Evolutionary conservation across 1,284 basidiomycete genomes (phyloP).

Genomic region (Cutaneotrichosporon sp.): DNA sequence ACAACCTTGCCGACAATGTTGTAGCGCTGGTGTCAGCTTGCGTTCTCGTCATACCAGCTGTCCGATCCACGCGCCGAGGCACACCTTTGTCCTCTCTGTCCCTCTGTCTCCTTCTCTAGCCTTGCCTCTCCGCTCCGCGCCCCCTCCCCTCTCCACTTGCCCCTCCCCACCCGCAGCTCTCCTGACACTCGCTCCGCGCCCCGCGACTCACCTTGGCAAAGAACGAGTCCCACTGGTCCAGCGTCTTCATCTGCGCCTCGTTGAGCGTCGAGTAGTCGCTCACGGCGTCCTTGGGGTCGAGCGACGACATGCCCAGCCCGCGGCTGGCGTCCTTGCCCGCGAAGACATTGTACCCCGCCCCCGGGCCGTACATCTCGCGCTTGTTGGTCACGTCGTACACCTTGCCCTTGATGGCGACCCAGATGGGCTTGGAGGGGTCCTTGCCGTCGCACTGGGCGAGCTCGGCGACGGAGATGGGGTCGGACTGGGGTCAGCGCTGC

Average conservation of each 20-base stretch:
- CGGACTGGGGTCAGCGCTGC: slow-evolving; percentile 30
- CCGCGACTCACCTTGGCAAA: slow-evolving; percentile 62
- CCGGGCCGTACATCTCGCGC: slow-evolving; percentile 54
- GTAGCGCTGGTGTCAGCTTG: slow-evolving; percentile 64
- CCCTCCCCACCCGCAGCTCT: not conserved
- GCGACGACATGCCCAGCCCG: slow-evolving; percentile 73
- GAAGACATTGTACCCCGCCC: slow-evolving; percentile 56
- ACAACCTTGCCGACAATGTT: slow-evolving; percentile 72
- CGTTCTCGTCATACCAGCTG: too few relatives aligned
- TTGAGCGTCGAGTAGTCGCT: slow-evolving; percentile 79
- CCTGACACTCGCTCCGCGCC: too few relatives aligned
- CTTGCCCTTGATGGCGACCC: slow-evolving; percentile 56
- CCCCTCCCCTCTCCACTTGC: too few relatives aligned
- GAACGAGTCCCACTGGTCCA: slow-evolving; percentile 89
- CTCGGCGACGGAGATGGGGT: slow-evolving; percentile 45
- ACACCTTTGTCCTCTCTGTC: too few relatives aligned
- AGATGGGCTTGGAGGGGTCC: slow-evolving; percentile 50
- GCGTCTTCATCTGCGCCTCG: slow-evolving; percentile 74
- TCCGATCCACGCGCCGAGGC: too few relatives aligned
- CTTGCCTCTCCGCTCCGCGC: too few relatives aligned
- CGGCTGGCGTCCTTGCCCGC: slow-evolving; percentile 87
- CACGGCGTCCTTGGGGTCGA: slow-evolving; percentile 84
- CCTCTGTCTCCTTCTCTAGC: too few relatives aligned
- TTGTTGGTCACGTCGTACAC: slow-evolving; percentile 54
- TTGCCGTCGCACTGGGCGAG: slow-evolving; percentile 49